Base-by-base conservation (phyloP, 2,329 filamentous ascomycete species). In the Cordyceps tenuipes region DNA sequence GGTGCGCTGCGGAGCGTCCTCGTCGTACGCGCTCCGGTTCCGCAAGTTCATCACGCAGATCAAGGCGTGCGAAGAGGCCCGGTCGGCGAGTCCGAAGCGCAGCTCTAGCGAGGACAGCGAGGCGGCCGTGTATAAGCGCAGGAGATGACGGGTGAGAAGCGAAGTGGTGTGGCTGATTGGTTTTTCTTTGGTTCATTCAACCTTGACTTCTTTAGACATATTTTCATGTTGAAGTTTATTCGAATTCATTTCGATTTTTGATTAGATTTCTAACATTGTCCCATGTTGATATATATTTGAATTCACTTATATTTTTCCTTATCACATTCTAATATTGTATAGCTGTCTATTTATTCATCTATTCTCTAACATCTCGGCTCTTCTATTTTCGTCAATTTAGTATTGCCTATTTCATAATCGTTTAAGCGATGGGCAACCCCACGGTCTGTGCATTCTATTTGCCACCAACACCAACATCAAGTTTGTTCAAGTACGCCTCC, bases 21-120 rank as follows among this genome's bases (percentile, higher is more conserved):
- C 68, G 1, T 64, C 71, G 7, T 77, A 76, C 59, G 68, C 75
- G 15, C 67, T 68, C 15, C 72, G 69, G 56, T 73, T 75, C 19
- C 66, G 69, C 43, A 64, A 67, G 9, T 62, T 75, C 54, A 56
- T 76, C 2, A 54, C 60, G 23, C 68, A 71, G 21, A 55, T 76
- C 52, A 68, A 68, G 62, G 63, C 66, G 8, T 66, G 68, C 7
- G 67, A 64, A 10, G 34, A 9, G 34, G 34, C 6, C 43, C 63
- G 64, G 5, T 65, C 67, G 9, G 65, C 66, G 19, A 68, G 71
- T 2, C 63, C 69, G 23, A 76, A 76, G 64, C 68, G 74, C 36
- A 36, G 29, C 34, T 19, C 65, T 12, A 63, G 63, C 15, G 67
- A 71, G 21, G 64, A 60, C 1, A 59, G 62, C n/a, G 67, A 66